phyloP scores from a whole-genome alignment of 306 rosid species.

The Alnus rubra region DNA sequence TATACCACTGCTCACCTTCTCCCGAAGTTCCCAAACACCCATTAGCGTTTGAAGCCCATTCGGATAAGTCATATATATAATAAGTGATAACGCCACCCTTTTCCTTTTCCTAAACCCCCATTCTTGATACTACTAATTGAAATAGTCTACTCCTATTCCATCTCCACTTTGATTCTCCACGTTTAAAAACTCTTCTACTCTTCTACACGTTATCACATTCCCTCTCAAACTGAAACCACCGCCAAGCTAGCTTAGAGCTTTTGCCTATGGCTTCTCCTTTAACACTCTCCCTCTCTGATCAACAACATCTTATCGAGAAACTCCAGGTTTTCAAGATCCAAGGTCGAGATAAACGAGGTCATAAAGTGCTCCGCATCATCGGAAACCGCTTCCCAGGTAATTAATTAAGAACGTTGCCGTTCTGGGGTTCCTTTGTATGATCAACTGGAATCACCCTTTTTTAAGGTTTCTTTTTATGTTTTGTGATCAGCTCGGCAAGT shows the following conservation, averaged over 20 bases:
- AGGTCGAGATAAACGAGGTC: slow-evolving; percentile 39
- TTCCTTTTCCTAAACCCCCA: neutral
- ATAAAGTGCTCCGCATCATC: slow-evolving; percentile 34
- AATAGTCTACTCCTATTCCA: neutral
- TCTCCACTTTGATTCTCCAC: neutral
- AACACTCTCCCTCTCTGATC: slow-evolving; percentile 22
- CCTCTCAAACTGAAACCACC: neutral
- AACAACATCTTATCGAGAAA: slow-evolving; percentile 23
- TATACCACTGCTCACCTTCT: neutral
- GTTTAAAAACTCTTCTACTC: neutral
- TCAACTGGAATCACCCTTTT: too few species aligned
- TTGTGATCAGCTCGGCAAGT: slow-evolving; percentile 27
- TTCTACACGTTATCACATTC: neutral
- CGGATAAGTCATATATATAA: neutral
- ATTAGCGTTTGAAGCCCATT: neutral
- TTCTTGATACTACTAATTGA: too few species aligned
- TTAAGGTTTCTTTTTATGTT: neutral
- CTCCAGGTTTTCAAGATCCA: slow-evolving; percentile 36
- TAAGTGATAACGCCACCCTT: neutral
- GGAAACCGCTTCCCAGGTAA: slow-evolving; percentile 44
- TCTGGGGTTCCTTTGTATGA: too few species aligned
- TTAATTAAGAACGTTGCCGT: too few species aligned
- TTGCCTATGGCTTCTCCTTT: slow-evolving; percentile 12
- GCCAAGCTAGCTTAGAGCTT: neutral
- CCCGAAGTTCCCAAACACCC: neutral